Evolutionary conservation across 495 filamentous ascomycete genomes (phyloP).

Genomic region (Trichoderma erinaceum): DNA sequence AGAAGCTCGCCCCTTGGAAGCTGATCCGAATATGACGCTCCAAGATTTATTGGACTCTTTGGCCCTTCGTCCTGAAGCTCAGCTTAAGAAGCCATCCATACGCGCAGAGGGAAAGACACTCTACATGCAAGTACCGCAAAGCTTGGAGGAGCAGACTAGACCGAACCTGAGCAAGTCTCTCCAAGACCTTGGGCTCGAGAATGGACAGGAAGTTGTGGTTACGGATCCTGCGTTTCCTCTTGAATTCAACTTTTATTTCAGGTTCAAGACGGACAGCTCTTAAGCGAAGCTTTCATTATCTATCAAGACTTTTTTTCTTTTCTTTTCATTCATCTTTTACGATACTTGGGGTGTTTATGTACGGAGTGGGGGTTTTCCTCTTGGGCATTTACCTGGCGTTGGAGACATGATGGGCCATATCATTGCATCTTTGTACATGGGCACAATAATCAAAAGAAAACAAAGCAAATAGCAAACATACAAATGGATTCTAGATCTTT

Average conservation of each 20-base stretch:
- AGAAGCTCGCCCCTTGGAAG: conserved; percentile 62
- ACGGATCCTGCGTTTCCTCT: conserved; percentile 75
- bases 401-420: conserved; percentile 3
- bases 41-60: conserved; percentile 81
- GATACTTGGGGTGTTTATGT: background rate
- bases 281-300: background rate
- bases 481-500: background rate
- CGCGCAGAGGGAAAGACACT: conserved; percentile 75
- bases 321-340: background rate
- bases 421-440: background rate
- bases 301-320: background rate
- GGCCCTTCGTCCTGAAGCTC: conserved; percentile 73
- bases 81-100: conserved; percentile 85
- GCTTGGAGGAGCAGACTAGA: conserved; percentile 73
- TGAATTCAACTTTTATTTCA: conserved; percentile 63
- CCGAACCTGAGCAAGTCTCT: conserved; percentile 73
- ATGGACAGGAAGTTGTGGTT: conserved; percentile 59
- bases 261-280: conserved; percentile 28
- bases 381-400: conserved; percentile 9
- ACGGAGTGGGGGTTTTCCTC: background rate
- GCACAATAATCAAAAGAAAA: background rate
- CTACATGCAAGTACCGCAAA: conserved; percentile 79
- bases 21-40: conserved; percentile 67
- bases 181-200: conserved; percentile 41
- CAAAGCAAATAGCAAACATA: background rate